Base-by-base conservation (phyloP, 495 filamentous ascomycete genomes). In the Astrocystis sublimbata region DNA sequence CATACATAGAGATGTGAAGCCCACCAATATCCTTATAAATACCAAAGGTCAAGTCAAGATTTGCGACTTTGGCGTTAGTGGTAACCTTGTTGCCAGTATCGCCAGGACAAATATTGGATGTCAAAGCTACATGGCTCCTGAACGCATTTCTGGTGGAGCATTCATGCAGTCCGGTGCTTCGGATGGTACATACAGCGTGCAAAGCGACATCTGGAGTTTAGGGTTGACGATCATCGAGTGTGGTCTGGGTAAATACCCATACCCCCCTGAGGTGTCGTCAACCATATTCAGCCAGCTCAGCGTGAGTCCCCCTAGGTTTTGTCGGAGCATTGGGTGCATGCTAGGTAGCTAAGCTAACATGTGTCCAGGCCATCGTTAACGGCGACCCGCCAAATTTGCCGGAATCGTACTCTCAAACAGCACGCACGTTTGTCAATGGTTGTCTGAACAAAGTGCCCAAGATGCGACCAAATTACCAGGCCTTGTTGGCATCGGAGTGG, bases 31-130 rank as follows among this genome's bases (percentile, higher is more conserved):
- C 56, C 80, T 99, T 30, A 86, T 92, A 70, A 98, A 97, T 75
- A 90, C 86, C 13, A 81, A 84, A 47, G 94, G 94, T 2, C 92
- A 98, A 69, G 81, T 98, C 75, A 99, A 99, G 75, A 96, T 99
- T 51, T 99, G 94, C 76, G 94, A 99, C 75, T 99, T 99, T 71
- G 94, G 94, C 67, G 94, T 99, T 10, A 94, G 90, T 53, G 94
- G 94, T 36, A 99, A 99, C 68, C 76, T 99, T 12, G 94, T 99
- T 21, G 93, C 94, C 4, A 96, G 92, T 77, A 97, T 98, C 65
- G 94, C 94, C 23, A 97, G 96, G 76, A 99, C 94, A 23, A 99
- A 99, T 71, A 99, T 99, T 65, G 94, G 94, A 21, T 99, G 94
- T 70, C 94, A 99, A 73, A 97, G 92, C 75, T 99, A 99, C 78